Evolutionary conservation across 2,329 filamentous ascomycete genomes (phyloP), one percentile per base, ranked within the genome.

Genomic region (Dactylellina haptotyla): DNA sequence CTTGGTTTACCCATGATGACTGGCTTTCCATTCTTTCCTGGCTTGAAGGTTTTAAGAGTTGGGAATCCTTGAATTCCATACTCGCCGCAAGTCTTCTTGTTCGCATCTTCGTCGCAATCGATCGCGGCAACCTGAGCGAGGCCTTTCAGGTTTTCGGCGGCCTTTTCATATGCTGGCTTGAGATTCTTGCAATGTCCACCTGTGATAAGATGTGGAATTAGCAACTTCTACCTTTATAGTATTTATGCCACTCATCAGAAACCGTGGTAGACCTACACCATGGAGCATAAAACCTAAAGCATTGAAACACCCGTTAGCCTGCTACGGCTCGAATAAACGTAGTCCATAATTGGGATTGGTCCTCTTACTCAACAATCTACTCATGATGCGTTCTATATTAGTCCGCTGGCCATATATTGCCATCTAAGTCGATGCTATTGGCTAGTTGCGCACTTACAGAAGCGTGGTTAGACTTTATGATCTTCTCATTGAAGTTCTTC

Each of bases 41-140:
- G 95, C 20, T 88, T 89, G 59, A 98, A 88, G 51, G 96, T 94
- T 85, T 99, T 99, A 76, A 99, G 85, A 0, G 95, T 98, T 0
- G 95, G 95, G 83, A 97, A 99, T 69, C 95, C 95, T 82, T 97
- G 86, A 4, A 99, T 87, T 63, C 93, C 94, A 87, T 97, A 91
- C 77, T 85, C 83, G 50, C 89, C 88, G 81, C 95, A 99, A 77
- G 97, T 87, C 1, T 85, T 84, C 84, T 98, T 98, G 85, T 98
- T 99, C 76, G 85, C 83, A 61, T 97, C 94, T 30, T 96, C 93
- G 79, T 99, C 94, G 81, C 95, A 99, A 82, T 99, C 91, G 76
- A 99, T 85, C 63, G 96, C 95, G 51, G 92, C 95, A 43, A 99
- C 94, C 79, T 97, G 96, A 78, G 93, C 95, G 12, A 98, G 86